phyloP scores from a whole-genome alignment of 495 filamentous ascomycete genomes.

The Pseudoneurospora amorphoporcata region DNA sequence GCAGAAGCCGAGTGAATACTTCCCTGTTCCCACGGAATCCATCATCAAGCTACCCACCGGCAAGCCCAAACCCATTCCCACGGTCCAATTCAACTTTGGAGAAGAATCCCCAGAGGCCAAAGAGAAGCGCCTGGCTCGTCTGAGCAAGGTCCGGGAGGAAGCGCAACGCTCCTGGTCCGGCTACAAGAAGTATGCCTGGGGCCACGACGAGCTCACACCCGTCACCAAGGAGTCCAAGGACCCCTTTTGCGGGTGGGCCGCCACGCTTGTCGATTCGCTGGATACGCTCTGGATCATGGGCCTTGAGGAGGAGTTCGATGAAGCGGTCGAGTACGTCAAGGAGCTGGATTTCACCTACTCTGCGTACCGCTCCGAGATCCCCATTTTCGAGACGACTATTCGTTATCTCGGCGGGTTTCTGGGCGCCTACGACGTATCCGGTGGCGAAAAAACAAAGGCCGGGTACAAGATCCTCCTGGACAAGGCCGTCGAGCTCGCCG shows the following conservation, averaged over 20 bases:
- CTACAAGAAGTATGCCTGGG: constrained; percentile 75
- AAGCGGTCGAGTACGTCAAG: constrained; percentile 64
- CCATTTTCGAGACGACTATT: constrained; percentile 83
- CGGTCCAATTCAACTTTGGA: constrained; percentile 61
- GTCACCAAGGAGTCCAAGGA: constrained; percentile 50
- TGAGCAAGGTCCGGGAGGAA: constrained; percentile 61
- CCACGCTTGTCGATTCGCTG: constrained; percentile 84
- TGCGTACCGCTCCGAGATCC: constrained; percentile 46
- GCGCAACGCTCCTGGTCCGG: constrained; percentile 73
- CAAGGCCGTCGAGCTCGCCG: constrained; percentile 81
- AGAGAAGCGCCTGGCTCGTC: constrained; percentile 50
- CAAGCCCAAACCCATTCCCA: constrained; percentile 55
- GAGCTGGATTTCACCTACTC: constrained; percentile 85
- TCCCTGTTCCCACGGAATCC: constrained; percentile 56
- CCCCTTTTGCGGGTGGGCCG: constrained; percentile 91
- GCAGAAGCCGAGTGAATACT: constrained; percentile 60
- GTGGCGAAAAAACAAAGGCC: constrained; percentile 27
- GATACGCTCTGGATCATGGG: constrained; percentile 98
- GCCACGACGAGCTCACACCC: constrained; percentile 74
- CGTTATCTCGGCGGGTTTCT: constrained; percentile 78
- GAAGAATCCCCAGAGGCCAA: constrained; percentile 52
- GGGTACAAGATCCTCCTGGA: constrained; percentile 57
- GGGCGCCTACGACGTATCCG: constrained; percentile 74
- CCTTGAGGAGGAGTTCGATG: constrained; percentile 78
- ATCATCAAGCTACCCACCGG: constrained; percentile 69